phyloP scores from a whole-genome alignment of 2,329 filamentous ascomycete genomes.

The Diaporthe ampelina region DNA sequence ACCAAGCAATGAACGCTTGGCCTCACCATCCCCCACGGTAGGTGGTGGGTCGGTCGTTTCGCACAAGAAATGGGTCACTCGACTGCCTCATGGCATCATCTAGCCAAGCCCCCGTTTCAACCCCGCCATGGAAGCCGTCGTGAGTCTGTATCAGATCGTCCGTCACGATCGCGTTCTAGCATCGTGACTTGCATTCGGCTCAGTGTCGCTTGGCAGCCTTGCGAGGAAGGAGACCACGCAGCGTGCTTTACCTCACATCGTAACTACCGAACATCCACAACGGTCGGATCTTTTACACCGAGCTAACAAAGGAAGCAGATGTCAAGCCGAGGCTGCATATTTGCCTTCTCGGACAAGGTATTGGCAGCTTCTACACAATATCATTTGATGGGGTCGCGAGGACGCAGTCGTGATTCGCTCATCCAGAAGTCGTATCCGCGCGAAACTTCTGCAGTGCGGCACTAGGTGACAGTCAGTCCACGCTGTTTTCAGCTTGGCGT shows the following conservation, averaged over 20 bases:
- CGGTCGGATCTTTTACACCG: constrained; percentile 19
- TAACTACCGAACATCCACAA: constrained; percentile 20
- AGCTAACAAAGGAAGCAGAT: constrained; percentile 3
- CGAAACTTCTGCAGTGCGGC: background rate
- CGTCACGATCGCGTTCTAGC: constrained; percentile 20
- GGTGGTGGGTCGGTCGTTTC: constrained; percentile 25
- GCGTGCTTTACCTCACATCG: constrained; percentile 2
- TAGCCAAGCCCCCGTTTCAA: constrained; percentile 30
- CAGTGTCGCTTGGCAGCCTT: constrained; percentile 1
- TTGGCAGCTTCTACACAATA: background rate
- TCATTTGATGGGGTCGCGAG: constrained; percentile 9
- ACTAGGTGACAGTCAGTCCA: background rate
- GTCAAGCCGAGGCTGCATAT: background rate
- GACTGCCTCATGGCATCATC: constrained; percentile 23
- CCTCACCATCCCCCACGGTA: constrained; percentile 19
- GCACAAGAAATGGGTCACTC: constrained; percentile 11
- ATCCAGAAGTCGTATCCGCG: constrained; percentile 12
- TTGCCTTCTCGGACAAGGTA: background rate
- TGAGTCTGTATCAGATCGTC: constrained; percentile 26
- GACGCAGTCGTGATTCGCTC: constrained; percentile 33
- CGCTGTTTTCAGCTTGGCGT: background rate
- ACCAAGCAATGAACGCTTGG: background rate
- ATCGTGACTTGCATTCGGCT: constrained; percentile 23
- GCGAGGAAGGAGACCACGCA: constrained; percentile 12
- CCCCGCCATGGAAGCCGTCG: constrained; percentile 13